A percentile compares a stretch with the other conserved stretches of the same genome.
These are phyloP conservation scores for Flaveria trinervia DNA, from an alignment of 129 eudicot genomes.

Conservation along the genomic window DNA sequence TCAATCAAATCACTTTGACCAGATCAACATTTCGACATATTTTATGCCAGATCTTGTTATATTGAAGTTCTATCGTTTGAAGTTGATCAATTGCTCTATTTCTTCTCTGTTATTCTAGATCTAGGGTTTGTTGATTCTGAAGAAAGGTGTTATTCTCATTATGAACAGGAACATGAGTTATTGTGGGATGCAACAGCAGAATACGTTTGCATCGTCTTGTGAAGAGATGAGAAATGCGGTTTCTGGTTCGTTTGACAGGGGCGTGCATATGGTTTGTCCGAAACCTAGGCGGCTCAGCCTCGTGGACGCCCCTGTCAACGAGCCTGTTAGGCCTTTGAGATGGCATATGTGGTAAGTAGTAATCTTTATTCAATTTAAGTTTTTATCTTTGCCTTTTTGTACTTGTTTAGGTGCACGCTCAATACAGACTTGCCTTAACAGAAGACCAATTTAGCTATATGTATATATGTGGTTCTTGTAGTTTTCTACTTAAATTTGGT, in stretches of 20 bases:
- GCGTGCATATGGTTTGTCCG: constrained; percentile 70
- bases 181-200: constrained; percentile 59
- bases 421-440: too few species aligned
- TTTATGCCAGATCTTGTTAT: constrained; percentile 11
- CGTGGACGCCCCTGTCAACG: constrained; percentile 33
- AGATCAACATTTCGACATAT: constrained; percentile 2
- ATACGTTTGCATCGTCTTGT: constrained; percentile 42
- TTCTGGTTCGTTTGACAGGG: constrained; percentile 37
- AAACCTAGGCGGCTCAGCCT: constrained; percentile 68
- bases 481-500: too few species aligned
- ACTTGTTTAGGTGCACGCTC: not conserved
- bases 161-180: constrained; percentile 41
- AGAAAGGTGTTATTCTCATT: not conserved
- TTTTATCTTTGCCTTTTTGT: not conserved
- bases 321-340: constrained; percentile 52
- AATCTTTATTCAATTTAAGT: not conserved
- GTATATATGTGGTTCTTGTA: too few species aligned
- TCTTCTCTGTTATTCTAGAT: not conserved
- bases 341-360: constrained; percentile 62
- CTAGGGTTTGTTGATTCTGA: constrained; percentile 4
- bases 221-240: constrained; percentile 63
- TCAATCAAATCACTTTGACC: constrained; percentile 28
- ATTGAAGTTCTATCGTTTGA: not conserved
- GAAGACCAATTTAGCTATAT: too few species aligned
- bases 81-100: not conserved